Conservation (phyloP, 2,329 filamentous ascomycete genomes). For the Septoria petroselini region DNA sequence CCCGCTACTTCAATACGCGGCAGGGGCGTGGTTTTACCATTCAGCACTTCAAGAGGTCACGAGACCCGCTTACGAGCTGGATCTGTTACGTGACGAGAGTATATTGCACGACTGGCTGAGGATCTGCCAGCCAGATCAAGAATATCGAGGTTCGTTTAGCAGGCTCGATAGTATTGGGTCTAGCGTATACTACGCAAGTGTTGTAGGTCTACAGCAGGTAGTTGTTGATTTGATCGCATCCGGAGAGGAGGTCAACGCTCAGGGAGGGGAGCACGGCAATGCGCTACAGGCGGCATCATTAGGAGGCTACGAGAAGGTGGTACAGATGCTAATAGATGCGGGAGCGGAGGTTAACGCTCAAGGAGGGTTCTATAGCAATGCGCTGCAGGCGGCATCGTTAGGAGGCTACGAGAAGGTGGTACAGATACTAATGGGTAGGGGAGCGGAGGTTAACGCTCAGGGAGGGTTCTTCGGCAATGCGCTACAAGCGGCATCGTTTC, state of each 20-base stretch:
- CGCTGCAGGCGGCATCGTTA: constrained; percentile 13
- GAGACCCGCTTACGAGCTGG: constrained; percentile 1
- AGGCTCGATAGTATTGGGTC: background rate
- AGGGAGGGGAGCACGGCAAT: too few relatives aligned
- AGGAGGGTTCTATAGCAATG: constrained; percentile 14
- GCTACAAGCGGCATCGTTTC: background rate
- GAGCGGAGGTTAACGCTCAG: constrained; percentile 9
- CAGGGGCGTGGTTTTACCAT: constrained; percentile 19
- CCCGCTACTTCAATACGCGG: constrained; percentile 22
- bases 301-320: constrained; percentile 3
- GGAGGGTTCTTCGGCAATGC: background rate
- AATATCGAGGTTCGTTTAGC: background rate
- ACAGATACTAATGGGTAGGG: constrained; percentile 18
- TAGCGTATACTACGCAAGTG: constrained; percentile 1
- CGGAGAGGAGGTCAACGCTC: background rate
- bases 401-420: constrained; percentile 17
- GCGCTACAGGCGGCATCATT: constrained; percentile 3
- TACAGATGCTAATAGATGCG: constrained; percentile 22
- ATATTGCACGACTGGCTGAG: constrained; percentile 1
- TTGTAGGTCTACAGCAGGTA: background rate
- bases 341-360: constrained; percentile 24
- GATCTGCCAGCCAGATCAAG: background rate
- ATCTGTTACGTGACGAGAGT: background rate
- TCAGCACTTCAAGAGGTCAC: constrained; percentile 7
- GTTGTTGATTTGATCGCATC: background rate